Conservation (phyloP, 768 basidiomycete genomes). For the Phallus indusiatus region DNA sequence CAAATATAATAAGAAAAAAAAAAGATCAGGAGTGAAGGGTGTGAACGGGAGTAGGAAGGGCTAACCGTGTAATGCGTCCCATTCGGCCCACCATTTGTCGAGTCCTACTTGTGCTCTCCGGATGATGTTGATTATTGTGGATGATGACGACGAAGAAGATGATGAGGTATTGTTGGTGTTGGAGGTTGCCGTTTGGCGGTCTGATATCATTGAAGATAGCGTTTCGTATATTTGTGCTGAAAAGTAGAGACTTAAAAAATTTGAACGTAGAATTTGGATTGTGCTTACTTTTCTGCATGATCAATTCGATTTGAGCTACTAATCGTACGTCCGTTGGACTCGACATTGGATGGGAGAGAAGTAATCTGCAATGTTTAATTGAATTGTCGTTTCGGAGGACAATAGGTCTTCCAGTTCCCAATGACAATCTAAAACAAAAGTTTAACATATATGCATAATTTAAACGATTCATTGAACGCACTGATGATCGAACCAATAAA, state of each 20-base stretch:
- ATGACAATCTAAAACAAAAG: slow-evolving; percentile 57
- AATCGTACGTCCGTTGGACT: slow-evolving; percentile 86
- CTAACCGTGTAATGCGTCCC: slow-evolving; percentile 75
- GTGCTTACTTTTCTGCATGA: slow-evolving; percentile 80
- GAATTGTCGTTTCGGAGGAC: slow-evolving; percentile 84
- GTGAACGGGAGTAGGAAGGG: slow-evolving; percentile 12
- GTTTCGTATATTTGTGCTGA: slow-evolving; percentile 91
- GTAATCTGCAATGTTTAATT: slow-evolving; percentile 72
- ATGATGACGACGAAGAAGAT: too few species aligned
- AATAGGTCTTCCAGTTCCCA: slow-evolving; percentile 86
- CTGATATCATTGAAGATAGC: slow-evolving; percentile 53
- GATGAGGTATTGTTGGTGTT: too few species aligned
- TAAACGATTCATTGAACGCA: too few species aligned
- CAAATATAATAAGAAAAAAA: not conserved
- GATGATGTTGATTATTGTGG: slow-evolving; percentile 45
- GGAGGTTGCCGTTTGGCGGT: slow-evolving; percentile 80
- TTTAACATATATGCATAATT: not conserved
- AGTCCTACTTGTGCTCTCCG: slow-evolving; percentile 78
- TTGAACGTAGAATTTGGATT: too few species aligned
- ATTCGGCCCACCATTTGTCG: slow-evolving; percentile 87
- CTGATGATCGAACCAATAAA: slow-evolving; percentile 97
- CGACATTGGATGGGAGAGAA: slow-evolving; percentile 78
- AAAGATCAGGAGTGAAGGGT: not conserved
- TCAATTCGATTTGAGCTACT: slow-evolving; percentile 79
- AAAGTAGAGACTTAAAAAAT: not conserved